Percentiles rank a stretch among this genome's conserved stretches.
These are phyloP conservation scores for Karstenula rhodostoma DNA, from an alignment of 2,329 filamentous ascomycete genomes.

Conservation along the genomic window DNA sequence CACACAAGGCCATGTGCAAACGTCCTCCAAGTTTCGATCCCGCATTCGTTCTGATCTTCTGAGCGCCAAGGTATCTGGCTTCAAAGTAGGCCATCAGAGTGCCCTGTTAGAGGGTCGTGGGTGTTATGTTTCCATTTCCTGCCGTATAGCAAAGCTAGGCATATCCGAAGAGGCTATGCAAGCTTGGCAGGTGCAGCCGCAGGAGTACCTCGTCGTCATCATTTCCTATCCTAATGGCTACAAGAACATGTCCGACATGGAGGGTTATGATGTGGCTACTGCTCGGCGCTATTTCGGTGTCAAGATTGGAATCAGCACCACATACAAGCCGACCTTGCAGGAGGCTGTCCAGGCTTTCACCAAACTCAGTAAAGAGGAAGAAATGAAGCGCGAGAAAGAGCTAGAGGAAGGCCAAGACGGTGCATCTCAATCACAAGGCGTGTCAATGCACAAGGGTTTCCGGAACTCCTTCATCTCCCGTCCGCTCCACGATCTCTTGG, in stretches of 20 bases:
- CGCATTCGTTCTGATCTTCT: slow-evolving; percentile 69
- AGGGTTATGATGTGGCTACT: slow-evolving; percentile 50
- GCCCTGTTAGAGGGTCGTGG: slow-evolving; percentile 58
- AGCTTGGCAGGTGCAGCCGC: slow-evolving; percentile 74
- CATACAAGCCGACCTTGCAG: slow-evolving; percentile 72
- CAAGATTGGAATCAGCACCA: slow-evolving; percentile 73
- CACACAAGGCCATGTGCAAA: slow-evolving; percentile 25
- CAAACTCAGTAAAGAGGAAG: slow-evolving; percentile 44
- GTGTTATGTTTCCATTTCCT: slow-evolving; percentile 71
- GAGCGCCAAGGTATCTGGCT: slow-evolving; percentile 69
- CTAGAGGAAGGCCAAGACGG: slow-evolving; percentile 20
- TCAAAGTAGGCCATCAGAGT: slow-evolving; percentile 71
- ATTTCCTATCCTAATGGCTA: slow-evolving; percentile 72
- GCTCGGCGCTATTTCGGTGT: slow-evolving; percentile 60
- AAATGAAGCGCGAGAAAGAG: slow-evolving; percentile 30
- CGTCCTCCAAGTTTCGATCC: slow-evolving; percentile 36
- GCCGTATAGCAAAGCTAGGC: slow-evolving; percentile 72
- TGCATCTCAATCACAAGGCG: slow-evolving; percentile 26
- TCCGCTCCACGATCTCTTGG: slow-evolving; percentile 73
- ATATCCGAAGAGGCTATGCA: slow-evolving; percentile 77
- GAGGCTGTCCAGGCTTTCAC: slow-evolving; percentile 65
- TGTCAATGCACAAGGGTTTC: slow-evolving; percentile 48
- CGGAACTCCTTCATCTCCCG: slow-evolving; percentile 73
- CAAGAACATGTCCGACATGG: slow-evolving; percentile 63
- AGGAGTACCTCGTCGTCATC: slow-evolving; percentile 77